Evolutionary conservation across 805 yeast genomes (phyloP), one percentile per base, ranked within the genome.

Genomic region (Saturnispora serradocipensis): DNA sequence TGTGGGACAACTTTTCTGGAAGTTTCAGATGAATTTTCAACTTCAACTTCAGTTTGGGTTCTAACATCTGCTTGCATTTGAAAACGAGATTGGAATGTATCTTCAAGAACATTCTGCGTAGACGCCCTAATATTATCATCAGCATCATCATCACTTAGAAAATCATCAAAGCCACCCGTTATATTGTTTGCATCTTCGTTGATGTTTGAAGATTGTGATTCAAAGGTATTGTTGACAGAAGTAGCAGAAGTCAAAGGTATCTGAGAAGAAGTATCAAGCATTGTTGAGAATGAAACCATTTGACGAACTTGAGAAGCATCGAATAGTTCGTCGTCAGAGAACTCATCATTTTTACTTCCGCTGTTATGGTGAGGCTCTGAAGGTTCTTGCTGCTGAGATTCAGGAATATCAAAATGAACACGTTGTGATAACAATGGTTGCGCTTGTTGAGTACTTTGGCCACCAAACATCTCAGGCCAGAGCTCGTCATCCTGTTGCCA

Each of bases 381-480:
- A 25, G 5, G 22, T 18, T 34, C 13, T 22, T 24, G 18, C 25
- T 34, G 8, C 10, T 38, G 20, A 24, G 42, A 35, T 25, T 45
- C 48, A 28, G 40, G 32, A n/a, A 27, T 5, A 8, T 11, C 35
- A 43, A 43, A 25, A 10, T 44, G 45, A 10, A 40, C 44, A 20
- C 44, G 20, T 40, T 38, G 42, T 38, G 42, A 18, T 18, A 8
- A n/a, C 9, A 18, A 24, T 18, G 22, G 24, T n/a, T 36, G 39
- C 7, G 3, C 20, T 36, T 25, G 36, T 39, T 28, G 30, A 5
- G 39, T 45, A 13, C 43, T 38, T 10, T 24, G 25, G n/a, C 55
- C 55, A 8, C 56, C 53, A 42, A 53, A 55, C 36, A 55, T 28
- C 43, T 55, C 56, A 1, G 56, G 48, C 54, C 54, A 53, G 22